These are phyloP conservation scores for Diaporthe citri DNA, from an alignment of 2,329 filamentous ascomycete genomes.

Conservation along the genomic window DNA sequence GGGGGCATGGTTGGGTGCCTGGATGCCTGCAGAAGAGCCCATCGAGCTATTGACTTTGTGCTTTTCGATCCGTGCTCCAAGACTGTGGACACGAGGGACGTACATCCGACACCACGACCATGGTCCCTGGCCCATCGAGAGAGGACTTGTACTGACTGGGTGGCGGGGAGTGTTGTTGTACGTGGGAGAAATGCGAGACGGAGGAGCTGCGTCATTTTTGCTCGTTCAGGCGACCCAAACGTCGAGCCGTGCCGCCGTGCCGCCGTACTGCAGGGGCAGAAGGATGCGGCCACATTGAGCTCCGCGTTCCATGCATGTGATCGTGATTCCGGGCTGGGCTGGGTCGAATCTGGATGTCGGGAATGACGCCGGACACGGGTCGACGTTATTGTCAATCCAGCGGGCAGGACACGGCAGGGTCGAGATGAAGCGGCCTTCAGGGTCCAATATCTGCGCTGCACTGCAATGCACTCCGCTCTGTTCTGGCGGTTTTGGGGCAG, in stretches of 20 bases:
- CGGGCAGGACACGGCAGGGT: neutral
- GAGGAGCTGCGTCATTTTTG: conserved; percentile 16
- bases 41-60: neutral
- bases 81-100: neutral
- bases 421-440: neutral
- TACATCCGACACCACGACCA: neutral
- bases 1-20: neutral
- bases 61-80: neutral
- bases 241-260: conserved; percentile 23
- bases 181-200: neutral
- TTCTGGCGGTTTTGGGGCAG: neutral
- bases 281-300: conserved; percentile 16
- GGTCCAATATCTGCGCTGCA: neutral
- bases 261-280: conserved; percentile 25
- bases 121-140: neutral
- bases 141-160: neutral
- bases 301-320: conserved; percentile 6
- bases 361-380: neutral
- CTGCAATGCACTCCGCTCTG: conserved; percentile 1
- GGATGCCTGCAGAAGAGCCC: neutral
- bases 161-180: neutral
- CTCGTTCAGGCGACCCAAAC: conserved; percentile 1
- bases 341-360: neutral
- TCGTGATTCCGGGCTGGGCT: neutral
- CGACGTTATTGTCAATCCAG: neutral